These are phyloP conservation scores for Rasamsonia emersonii DNA, from an alignment of 2,329 filamentous ascomycete species.

Conservation along the genomic window DNA sequence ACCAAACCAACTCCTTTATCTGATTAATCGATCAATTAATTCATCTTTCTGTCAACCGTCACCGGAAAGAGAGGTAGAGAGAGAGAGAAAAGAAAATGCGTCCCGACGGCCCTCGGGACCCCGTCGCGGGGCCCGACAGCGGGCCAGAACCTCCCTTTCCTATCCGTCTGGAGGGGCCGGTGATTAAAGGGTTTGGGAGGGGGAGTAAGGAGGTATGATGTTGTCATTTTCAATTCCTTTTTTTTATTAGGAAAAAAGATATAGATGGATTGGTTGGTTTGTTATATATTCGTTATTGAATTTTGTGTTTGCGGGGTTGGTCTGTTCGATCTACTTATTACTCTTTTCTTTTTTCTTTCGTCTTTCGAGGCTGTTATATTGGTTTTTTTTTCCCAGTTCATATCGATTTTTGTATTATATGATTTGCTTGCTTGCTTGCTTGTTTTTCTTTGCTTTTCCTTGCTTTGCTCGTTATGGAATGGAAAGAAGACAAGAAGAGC, in stretches of 20 bases:
- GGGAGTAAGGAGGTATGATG: conserved; percentile 80
- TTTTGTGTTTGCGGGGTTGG: conserved; percentile 1
- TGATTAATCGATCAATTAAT: too few species aligned
- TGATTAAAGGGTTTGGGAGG: conserved; percentile 87
- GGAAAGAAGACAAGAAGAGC: too few species aligned
- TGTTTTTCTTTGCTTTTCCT: too few species aligned
- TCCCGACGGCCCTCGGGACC: conserved; percentile 51
- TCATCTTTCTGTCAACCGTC: too few species aligned
- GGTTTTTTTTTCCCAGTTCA: conserved; percentile 1
- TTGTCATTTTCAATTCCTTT: conserved; percentile 4
- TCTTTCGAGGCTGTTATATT: too few species aligned
- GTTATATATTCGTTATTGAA: too few species aligned
- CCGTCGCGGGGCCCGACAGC: conserved; percentile 61
- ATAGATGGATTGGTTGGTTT: too few species aligned
- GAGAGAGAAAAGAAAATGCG: conserved; percentile 28
- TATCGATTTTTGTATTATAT: not conserved
- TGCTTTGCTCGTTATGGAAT: too few species aligned
- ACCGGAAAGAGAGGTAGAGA: too few species aligned
- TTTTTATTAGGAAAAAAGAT: too few species aligned
- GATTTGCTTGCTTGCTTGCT: not conserved
- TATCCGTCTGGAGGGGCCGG: conserved; percentile 70
- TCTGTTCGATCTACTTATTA: not conserved
- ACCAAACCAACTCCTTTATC: too few species aligned
- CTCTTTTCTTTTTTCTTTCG: conserved; percentile 3
- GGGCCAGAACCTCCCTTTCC: conserved; percentile 76